Base-by-base conservation (phyloP, 768 basidiomycete genomes). In the Mrakia gelida region DNA sequence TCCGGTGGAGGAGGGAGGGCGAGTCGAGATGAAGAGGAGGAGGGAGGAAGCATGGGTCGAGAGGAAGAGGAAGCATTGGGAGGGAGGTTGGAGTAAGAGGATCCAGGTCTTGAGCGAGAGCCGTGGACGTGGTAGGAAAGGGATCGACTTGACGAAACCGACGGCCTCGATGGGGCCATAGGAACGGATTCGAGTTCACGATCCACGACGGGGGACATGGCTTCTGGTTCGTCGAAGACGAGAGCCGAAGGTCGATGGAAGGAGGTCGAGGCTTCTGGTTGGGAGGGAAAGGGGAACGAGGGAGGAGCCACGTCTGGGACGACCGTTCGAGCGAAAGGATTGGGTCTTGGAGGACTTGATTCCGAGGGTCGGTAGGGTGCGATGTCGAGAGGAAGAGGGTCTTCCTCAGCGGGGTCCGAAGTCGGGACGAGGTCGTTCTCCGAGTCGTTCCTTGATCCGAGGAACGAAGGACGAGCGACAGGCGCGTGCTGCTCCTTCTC, bases 121-220 rank as follows among this genome's bases (percentile, higher is more conserved):
- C 75, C 63, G 65, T 75, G 75, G 28, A 67, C 62, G 52, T 75
- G 75, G 49, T 67, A 75, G 9, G 75, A 75, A 28, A 75, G 75
- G 28, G 75, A 65, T 38, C 75, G 75, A 13, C 49, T 52, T 21
- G 63, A 30, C 0, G 45, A 23, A 45, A 2, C 5, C 9, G 34
- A 70, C 7, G 59, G 28, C 26, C 59, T 59, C 59, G 67, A 5
- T 2, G 7, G 30, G 32, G 8, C 38, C 38, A 38, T 41, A 3
- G 65, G 32, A 30, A 67, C 1, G 34, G 65, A 4, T 8, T 9
- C 16, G 65, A 1, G 30, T 67, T 18, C 15, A 23, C 0, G 1
- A 34, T 21, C 67, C 41, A 70, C 65, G 67, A 43, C 34, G 41
- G 38, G 38, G 2, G 16, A 8, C 32, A 70, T 38, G 21, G 34